Evolutionary conservation across 2,329 filamentous ascomycete genomes (phyloP), one percentile per base, ranked within the genome.

Genomic region (Penicillium italicum): DNA sequence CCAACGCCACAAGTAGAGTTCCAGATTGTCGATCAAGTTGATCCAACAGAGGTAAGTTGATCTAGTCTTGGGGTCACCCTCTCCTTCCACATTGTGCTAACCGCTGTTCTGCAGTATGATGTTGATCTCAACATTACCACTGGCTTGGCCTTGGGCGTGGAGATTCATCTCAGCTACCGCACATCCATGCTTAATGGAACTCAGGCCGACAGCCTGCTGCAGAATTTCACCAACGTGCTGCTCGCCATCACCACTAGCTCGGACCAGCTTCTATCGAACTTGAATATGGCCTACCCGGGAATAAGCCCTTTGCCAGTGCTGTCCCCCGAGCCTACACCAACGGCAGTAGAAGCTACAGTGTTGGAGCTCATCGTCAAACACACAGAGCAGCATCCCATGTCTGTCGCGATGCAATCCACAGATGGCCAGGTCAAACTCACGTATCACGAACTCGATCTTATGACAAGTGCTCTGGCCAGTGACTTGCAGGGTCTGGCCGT

Each of bases 101-200:
- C 45, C 20, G 28, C n/a, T 48, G 30, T 14, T 18, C 11, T 24
- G 20, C 33, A 48, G 45, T 48, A 48, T 36, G 45, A 48, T 31
- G 45, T 48, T 33, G 45, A 48, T 36, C 45, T 48, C 30, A 48
- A 48, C 10, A 48, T 48, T 36, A 48, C 45, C 20, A 48, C 45
- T 16, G 45, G 45, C 12, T 33, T 37, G 8, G 18, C 20, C 20
- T 36, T 36, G 37, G 45, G 45, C 31, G 45, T 48, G 24, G 45
- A 48, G 31, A 48, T 48, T 31, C 45, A 48, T 26, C 34, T 48
- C 28, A 48, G 20, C 33, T 48, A 48, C 45, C 31, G 31, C n/a
- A 48, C 30, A 20, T 26, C 45, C 31, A 36, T 48, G 20, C 45
- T 48, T 18, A 37, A 24, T 18, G 33, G 37, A 24, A 22, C 18